phyloP scores from a whole-genome alignment of 2,329 filamentous ascomycete species.

The Exophiala aquamarina region DNA sequence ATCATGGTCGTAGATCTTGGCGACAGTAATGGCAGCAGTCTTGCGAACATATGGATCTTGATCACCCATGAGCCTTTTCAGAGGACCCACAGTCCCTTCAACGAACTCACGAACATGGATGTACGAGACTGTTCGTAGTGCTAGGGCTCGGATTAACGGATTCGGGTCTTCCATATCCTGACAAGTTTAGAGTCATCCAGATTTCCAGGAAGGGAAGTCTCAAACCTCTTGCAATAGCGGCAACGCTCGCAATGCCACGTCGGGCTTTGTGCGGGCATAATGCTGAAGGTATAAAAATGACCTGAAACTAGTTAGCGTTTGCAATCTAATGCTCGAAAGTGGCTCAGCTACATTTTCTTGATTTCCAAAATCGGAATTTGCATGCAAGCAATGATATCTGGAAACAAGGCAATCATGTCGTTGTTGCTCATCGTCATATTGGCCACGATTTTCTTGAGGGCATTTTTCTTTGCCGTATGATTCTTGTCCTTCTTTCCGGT shows the following conservation, averaged over 20 bases:
- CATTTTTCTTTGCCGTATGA: slow-evolving; percentile 90
- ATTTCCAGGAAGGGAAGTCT: background rate
- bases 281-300: slow-evolving; percentile 98
- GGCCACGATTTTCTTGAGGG: slow-evolving; percentile 98
- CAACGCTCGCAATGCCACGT: slow-evolving; percentile 89
- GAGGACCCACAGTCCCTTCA: slow-evolving; percentile 79
- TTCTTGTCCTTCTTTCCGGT: slow-evolving; percentile 99
- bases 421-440: slow-evolving; percentile 99
- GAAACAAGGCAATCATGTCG: slow-evolving; percentile 96
- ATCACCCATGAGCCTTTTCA: slow-evolving; percentile 81
- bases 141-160: slow-evolving; percentile 86
- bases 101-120: slow-evolving; percentile 96
- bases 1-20: slow-evolving; percentile 97
- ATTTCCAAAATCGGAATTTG: slow-evolving; percentile 91
- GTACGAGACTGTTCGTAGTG: slow-evolving; percentile 93
- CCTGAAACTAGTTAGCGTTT: slow-evolving; percentile 51
- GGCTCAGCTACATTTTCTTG: slow-evolving; percentile 83
- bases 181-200: slow-evolving; percentile 10
- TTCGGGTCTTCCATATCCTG: slow-evolving; percentile 93
- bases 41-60: slow-evolving; percentile 95
- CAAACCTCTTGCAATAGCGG: slow-evolving; percentile 78
- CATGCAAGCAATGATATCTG: slow-evolving; percentile 95
- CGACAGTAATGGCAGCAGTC: slow-evolving; percentile 92
- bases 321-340: too few relatives aligned
- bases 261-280: slow-evolving; percentile 90